phyloP scores from a whole-genome alignment of 2,329 filamentous ascomycete species.

The Drechslerella dactyloides region DNA sequence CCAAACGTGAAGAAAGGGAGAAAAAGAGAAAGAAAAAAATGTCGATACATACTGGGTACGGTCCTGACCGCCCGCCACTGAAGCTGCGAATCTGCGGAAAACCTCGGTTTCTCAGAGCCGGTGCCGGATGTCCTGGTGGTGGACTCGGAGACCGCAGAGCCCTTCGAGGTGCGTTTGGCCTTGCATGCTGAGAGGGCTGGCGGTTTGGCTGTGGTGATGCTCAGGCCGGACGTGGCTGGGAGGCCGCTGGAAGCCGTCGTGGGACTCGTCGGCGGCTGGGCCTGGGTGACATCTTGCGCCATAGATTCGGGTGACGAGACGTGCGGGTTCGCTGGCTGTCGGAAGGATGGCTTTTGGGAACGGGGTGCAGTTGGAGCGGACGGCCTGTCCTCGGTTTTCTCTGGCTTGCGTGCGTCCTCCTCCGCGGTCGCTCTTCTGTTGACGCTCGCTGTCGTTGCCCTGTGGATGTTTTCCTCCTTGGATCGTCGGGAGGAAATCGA shows the following conservation, averaged over 20 bases:
- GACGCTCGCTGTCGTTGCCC: neutral
- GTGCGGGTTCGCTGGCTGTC: conserved; percentile 12
- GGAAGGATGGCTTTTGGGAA: conserved; percentile 20
- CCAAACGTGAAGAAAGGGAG: conserved; percentile 8
- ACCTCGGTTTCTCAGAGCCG: conserved; percentile 33
- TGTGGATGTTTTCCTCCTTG: conserved; percentile 35
- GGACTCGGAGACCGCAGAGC: conserved; percentile 37
- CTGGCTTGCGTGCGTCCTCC: conserved; percentile 20
- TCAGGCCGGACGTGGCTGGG: conserved; percentile 29
- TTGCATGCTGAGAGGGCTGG: conserved; percentile 13
- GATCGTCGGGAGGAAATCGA: conserved; percentile 37
- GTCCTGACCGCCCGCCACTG: conserved; percentile 55
- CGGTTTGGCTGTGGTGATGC: conserved; percentile 1
- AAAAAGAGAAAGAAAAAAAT: conserved; percentile 7
- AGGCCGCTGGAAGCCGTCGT: conserved; percentile 9
- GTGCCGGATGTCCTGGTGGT: conserved; percentile 40
- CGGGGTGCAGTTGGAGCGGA: no score
- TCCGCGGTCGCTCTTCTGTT: conserved; percentile 2
- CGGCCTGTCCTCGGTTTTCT: conserved; percentile 14
- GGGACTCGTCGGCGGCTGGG: conserved; percentile 42
- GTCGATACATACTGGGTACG: conserved; percentile 53
- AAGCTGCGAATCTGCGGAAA: conserved; percentile 48
- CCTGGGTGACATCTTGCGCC: conserved; percentile 43
- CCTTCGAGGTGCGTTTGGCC: conserved; percentile 39
- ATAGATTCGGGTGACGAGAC: conserved; percentile 31